Conservation (phyloP, 257 asterid genomes). For the Penstemon newberryi region DNA sequence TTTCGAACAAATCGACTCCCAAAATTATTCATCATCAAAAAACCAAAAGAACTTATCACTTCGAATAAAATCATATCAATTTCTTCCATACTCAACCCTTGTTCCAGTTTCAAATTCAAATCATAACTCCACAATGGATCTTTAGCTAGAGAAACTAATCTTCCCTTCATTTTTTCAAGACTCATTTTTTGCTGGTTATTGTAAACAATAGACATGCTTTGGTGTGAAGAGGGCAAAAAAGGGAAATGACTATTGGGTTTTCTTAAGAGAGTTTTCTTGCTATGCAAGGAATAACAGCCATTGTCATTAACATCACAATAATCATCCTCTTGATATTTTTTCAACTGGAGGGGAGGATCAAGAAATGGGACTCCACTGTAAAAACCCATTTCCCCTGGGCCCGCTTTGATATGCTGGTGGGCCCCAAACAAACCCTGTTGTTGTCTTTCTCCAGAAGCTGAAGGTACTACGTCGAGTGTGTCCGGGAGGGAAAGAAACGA, state of each 20-base stretch:
- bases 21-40: conserved; percentile 55
- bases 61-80: conserved; percentile 46
- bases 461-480: not conserved
- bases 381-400: conserved; percentile 34
- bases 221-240: conserved; percentile 24
- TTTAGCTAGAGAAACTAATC: conserved; percentile 37
- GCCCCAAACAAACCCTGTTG: conserved; percentile 39
- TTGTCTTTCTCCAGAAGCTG: conserved; percentile 24
- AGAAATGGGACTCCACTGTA: conserved; percentile 21
- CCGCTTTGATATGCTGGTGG: conserved; percentile 49
- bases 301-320: conserved; percentile 20
- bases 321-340: conserved; percentile 27
- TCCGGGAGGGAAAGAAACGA: conserved; percentile 19
- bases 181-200: conserved; percentile 21
- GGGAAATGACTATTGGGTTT: conserved; percentile 23
- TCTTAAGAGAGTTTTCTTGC: conserved; percentile 41
- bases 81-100: conserved; percentile 31
- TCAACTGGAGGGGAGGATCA: conserved; percentile 21
- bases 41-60: conserved; percentile 33
- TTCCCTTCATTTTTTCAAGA: conserved; percentile 43
- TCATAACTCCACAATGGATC: conserved; percentile 44
- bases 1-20: conserved; percentile 58
- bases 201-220: conserved; percentile 11
- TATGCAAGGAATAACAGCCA: conserved; percentile 53
- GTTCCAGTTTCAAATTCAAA: conserved; percentile 46